Evolutionary conservation across 1,139 yeast genomes (phyloP), one percentile per base, ranked within the genome.

Genomic region (Suhomyces anneliseae): DNA sequence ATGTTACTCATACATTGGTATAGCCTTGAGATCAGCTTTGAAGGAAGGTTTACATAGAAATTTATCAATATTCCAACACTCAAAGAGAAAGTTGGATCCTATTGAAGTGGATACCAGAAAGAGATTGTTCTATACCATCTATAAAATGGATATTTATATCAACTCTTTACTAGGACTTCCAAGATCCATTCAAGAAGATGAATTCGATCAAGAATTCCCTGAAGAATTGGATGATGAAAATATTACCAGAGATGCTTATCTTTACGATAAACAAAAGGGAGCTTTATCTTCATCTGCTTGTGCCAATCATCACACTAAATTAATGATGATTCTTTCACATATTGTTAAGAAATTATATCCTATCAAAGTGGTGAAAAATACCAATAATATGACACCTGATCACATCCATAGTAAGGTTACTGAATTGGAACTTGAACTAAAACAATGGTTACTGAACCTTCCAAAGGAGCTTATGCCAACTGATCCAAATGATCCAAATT

Each of bases 1-100:
- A 0, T 90, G 97, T 66, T 90, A 90, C 64, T 85, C 96, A 0
- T 90, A 89, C 64, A 87, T 90, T 54, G 97, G 97, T n/a, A 86
- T 89, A 44, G 97, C 96, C 0, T 70, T 90, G 57, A 74, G 97
- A 61, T 85, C 93, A 43, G 96, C 96, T 0, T 69, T 90, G 44
- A 79, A 95, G 54, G 95, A 90, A 60, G 98, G 98, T 1, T 72
- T 89, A 34, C 98, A 90, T 64, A 74, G 97, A 54, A 85, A 85
- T 57, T 73, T 87, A 42, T 75, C 81, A 31, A 68, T 73, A 7
- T 74, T 74, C 54, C 78, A 74, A 49, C 80, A 78, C 59, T 80
- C 77, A 1, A 69, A 68, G 43, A 54, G 78, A 32, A 68, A 68
- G 49, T 81, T 87, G 57, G 86, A 87, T 56, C 95, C 96, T 0